Evolutionary conservation across 1,284 basidiomycete species (phyloP), one percentile per base, ranked within the genome.

Genomic region (Hymenochaete sp.): DNA sequence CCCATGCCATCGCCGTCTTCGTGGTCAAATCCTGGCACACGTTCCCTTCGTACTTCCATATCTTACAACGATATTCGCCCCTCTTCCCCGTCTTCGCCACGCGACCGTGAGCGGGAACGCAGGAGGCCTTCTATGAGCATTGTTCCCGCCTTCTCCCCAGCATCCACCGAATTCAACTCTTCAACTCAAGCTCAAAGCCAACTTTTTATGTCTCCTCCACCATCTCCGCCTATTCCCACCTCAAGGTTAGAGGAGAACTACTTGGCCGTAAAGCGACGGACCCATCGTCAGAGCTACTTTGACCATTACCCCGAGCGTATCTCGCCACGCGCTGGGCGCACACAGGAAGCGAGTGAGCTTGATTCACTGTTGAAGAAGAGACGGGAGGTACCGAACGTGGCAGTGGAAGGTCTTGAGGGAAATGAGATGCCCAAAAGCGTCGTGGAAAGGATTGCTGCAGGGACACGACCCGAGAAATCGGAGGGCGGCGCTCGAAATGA

Each of bases 281-380:
- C 43, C 16, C 42, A 45, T 28, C 47, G 47, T 14, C 37, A 40
- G 22, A 50, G 48, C 44, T 50, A 50, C 28, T 50, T 50, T 21
- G 48, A 50, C 21, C 32, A 39, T 29, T 50, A 50, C 35, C 48
- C 48, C 9, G 48, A 50, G 16, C 48, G 48, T 22, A 33, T 32
- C 28, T 18, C 21, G 28, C 38, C 37, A 26, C 48, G 48, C 1
- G 28, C 24, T 6, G 36, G 48, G 22, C n/a, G n/a, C n/a, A n/a
- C n/a, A n/a, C n/a, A n/a, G n/a, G n/a, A n/a, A n/a, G n/a, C n/a
- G n/a, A n/a, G n/a, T n/a, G n/a, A n/a, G n/a, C n/a, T n/a, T n/a
- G n/a, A n/a, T n/a, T n/a, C n/a, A n/a, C n/a, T n/a, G n/a, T n/a
- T n/a, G n/a, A n/a, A 41, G 3, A 37, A 36, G 22, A n/a, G 16